Conservation (phyloP, 345 rosid species). For the Microcos paniculata region DNA sequence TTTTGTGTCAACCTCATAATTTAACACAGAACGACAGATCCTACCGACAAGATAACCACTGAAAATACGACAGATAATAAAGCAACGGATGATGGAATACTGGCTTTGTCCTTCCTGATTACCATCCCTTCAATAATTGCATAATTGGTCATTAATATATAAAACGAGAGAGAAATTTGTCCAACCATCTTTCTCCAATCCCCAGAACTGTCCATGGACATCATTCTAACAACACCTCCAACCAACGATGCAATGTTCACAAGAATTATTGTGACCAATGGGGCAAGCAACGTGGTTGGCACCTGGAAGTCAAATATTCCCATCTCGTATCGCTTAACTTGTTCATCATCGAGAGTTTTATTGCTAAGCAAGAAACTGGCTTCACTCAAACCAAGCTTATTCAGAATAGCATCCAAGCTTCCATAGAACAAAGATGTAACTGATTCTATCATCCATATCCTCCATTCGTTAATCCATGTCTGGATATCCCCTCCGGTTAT, state of each 20-base stretch:
- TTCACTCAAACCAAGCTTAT: slow-evolving; percentile 9
- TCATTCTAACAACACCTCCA: slow-evolving; percentile 26
- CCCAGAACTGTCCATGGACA: neutral
- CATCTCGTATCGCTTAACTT: slow-evolving; percentile 24
- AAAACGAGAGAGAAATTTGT: slow-evolving; percentile 26
- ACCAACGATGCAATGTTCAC: slow-evolving; percentile 29
- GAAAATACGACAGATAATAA: neutral
- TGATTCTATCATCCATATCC: neutral
- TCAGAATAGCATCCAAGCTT: neutral
- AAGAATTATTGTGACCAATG: slow-evolving; percentile 19
- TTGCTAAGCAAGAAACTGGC: slow-evolving; percentile 41
- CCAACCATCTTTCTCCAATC: slow-evolving; percentile 20
- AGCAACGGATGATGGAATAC: slow-evolving; percentile 11
- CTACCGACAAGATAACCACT: neutral
- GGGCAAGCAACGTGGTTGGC: slow-evolving; percentile 3
- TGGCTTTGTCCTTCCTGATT: slow-evolving; percentile 23
- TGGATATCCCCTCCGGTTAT: slow-evolving; percentile 6
- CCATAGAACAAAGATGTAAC: neutral
- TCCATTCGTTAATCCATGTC: neutral
- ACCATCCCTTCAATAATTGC: slow-evolving; percentile 30
- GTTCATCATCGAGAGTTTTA: slow-evolving; percentile 28
- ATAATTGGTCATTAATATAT: slow-evolving; percentile 22
- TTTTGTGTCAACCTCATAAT: neutral
- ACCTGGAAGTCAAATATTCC: slow-evolving; percentile 36
- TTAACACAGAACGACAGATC: neutral